Evolutionary conservation across 202 grass and related monocot species (phyloP), one percentile per base, ranked within the genome.

Genomic region (Panicum hallii): DNA sequence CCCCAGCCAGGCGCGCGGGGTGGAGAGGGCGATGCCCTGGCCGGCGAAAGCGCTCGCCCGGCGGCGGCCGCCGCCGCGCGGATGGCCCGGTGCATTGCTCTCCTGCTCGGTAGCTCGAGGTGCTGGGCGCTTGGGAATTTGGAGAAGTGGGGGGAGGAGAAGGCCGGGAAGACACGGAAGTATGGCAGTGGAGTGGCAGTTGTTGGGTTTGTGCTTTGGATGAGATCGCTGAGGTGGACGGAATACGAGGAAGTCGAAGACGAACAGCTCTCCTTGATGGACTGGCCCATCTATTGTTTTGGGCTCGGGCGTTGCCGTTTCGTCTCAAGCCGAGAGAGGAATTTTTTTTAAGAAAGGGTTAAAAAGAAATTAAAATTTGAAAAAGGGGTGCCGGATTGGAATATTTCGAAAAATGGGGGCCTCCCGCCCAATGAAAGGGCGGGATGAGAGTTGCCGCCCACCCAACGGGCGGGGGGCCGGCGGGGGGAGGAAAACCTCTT

Each of bases 201-300:
- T 71, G 64, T 56, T 70, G 11, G 16, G 65, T 8, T 13, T 13
- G 38, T 10, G 1, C 36, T 45, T 28, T 10, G 74, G 88, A 87
- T 87, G 34, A 74, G 69, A 83, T 90, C 84, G 80, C 28, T 70
- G 88, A 90, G 84, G 52, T 87, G 84, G 84, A 79, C 52, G 58
- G 56, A 60, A 38, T 2, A 34, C 34, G 71, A 68, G 8, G 41
- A 13, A 71, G 44, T 17, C 63, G 79, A 72, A 16, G 17, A 19
- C 12, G 32, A 79, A 57, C 15, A 11, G 30, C 47, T 67, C 17
- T 57, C 42, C 32, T 52, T 46, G 0, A 14, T 66, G 68, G 76
- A 47, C 38, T 23, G 23, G 38, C 6, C 32, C 63, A 54, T 11
- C 8, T 11, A 0, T 0, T 3, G 3, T 11, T 68, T 44, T 68